Percentiles rank a stretch among this genome's conserved stretches.
These are phyloP conservation scores for Calonectria leucothoes DNA, from an alignment of 2,329 filamentous ascomycete genomes.

Conservation along the genomic window DNA sequence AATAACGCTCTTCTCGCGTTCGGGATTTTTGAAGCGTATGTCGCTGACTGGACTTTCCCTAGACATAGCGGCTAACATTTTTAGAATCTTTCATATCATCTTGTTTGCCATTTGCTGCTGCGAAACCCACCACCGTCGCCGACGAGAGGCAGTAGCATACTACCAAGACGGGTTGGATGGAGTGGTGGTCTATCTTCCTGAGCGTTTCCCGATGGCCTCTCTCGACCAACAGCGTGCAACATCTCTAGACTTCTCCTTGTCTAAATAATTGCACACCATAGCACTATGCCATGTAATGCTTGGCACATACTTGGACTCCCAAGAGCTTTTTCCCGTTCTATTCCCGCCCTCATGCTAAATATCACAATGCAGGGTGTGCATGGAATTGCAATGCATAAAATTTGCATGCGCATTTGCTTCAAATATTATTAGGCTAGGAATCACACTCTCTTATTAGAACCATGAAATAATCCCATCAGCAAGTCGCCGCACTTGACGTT, in stretches of 20 bases:
- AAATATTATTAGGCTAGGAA: not conserved
- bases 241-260: not conserved
- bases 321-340: not conserved
- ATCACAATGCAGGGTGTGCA: not conserved
- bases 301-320: not conserved
- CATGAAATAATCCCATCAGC: not conserved
- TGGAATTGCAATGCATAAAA: not conserved
- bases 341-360: no score
- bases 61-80: no score
- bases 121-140: not conserved
- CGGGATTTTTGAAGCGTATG: not conserved
- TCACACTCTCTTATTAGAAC: not conserved
- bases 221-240: not conserved
- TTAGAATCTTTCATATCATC: not conserved
- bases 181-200: not conserved
- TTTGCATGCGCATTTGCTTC: not conserved
- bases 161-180: not conserved
- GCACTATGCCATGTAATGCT: no score
- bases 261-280: not conserved
- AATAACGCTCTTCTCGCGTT: not conserved
- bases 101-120: not conserved
- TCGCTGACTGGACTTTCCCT: not conserved
- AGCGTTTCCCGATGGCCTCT: not conserved
- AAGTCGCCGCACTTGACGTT: not conserved
- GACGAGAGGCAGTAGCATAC: not conserved